Evolutionary conservation across 805 yeast species (phyloP).

Genomic region (Saturnispora mendoncae): DNA sequence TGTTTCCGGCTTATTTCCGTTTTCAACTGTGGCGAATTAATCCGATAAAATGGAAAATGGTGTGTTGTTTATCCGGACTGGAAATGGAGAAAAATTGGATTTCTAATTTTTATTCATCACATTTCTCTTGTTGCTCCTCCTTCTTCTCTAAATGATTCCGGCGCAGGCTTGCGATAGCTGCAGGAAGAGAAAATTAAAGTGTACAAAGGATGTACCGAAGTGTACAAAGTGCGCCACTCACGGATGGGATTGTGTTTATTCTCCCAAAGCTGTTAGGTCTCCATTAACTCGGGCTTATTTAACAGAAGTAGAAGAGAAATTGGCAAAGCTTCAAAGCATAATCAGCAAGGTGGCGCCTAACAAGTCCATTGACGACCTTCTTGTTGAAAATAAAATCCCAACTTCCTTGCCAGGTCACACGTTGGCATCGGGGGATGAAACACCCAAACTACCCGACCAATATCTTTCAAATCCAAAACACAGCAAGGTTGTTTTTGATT

Average conservation of each 20-base stretch:
- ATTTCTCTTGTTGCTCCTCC: background rate
- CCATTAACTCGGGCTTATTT: conserved; percentile 77
- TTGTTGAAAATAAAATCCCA: conserved; percentile 11
- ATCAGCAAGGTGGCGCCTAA: conserved; percentile 37
- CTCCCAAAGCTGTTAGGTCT: conserved; percentile 69
- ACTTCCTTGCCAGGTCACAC: background rate
- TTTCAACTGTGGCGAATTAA: too few relatives aligned
- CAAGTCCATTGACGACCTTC: conserved; percentile 34
- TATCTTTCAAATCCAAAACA: conserved; percentile 13
- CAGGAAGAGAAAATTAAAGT: conserved; percentile 67
- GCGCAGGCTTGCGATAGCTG: conserved; percentile 78
- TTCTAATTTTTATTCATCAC: too few relatives aligned
- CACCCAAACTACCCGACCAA: conserved; percentile 14
- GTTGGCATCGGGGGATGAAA: conserved; percentile 1
- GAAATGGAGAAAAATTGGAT: background rate
- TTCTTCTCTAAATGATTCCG: background rate
- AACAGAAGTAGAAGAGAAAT: conserved; percentile 62
- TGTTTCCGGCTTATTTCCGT: too few relatives aligned
- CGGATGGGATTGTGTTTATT: conserved; percentile 66
- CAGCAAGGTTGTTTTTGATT: conserved; percentile 13
- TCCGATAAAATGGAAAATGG: background rate
- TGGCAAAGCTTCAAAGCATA: conserved; percentile 37
- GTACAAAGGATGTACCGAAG: conserved; percentile 70
- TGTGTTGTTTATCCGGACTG: background rate
- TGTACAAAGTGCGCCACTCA: conserved; percentile 69